Evolutionary conservation across 257 asterid species (phyloP).

Genomic region (Thymus quinquecostatus): DNA sequence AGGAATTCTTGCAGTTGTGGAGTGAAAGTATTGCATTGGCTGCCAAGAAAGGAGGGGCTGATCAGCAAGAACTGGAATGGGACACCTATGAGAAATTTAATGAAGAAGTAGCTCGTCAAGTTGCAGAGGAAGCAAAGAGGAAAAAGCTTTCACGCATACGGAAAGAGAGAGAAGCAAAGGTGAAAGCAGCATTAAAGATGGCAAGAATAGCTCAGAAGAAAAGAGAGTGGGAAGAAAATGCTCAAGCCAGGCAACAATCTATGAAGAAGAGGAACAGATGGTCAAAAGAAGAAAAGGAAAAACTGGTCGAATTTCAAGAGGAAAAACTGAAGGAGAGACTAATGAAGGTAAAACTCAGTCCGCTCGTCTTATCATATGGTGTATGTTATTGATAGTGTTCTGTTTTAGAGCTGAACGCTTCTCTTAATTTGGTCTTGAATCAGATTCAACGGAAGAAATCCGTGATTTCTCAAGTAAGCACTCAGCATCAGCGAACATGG

Average conservation of each 20-base stretch:
- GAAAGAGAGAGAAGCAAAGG: constrained; percentile 58
- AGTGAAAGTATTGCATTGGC: constrained; percentile 72
- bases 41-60: constrained; percentile 72
- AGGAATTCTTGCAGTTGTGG: constrained; percentile 67
- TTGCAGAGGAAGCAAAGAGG: constrained; percentile 58
- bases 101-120: constrained; percentile 50
- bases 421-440: constrained; percentile 2
- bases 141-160: constrained; percentile 48
- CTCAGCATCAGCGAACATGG: constrained; percentile 59
- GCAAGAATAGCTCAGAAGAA: constrained; percentile 55
- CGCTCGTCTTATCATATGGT: neutral
- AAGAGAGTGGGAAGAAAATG: constrained; percentile 56
- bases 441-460: constrained; percentile 80
- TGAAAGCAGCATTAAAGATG: constrained; percentile 50
- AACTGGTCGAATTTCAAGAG: constrained; percentile 56
- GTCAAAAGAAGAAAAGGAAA: constrained; percentile 71
- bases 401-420: constrained; percentile 3
- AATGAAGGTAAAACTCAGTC: constrained; percentile 55
- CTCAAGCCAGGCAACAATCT: constrained; percentile 40
- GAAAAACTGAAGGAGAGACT: constrained; percentile 76
- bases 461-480: constrained; percentile 43
- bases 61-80: constrained; percentile 84
- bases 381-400: neutral
- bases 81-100: constrained; percentile 69
- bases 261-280: constrained; percentile 46